These are phyloP conservation scores for Kodamaea jinghongensis DNA, from an alignment of 805 yeast species.

Conservation along the genomic window DNA sequence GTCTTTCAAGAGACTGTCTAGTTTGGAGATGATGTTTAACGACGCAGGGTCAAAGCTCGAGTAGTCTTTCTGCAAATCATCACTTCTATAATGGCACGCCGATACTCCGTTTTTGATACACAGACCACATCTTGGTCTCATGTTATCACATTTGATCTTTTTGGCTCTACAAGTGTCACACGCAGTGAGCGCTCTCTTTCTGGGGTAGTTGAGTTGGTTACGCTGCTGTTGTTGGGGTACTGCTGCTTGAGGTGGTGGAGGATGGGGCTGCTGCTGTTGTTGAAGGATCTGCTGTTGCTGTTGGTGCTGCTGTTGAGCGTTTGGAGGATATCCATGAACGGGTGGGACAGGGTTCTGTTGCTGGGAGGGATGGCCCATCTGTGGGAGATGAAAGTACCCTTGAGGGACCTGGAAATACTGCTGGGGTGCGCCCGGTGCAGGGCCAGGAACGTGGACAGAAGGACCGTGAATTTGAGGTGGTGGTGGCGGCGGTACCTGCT, in stretches of 20 bases:
- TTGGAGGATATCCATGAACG: background rate
- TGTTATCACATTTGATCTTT: conserved; percentile 38
- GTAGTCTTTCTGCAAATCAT: conserved; percentile 21
- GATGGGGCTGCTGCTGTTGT: conserved; percentile 12
- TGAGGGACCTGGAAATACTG: conserved; percentile 2
- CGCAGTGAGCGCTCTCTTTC: conserved; percentile 37
- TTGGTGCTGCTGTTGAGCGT: conserved; percentile 9
- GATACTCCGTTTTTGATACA: conserved; percentile 27
- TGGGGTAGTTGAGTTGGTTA: background rate
- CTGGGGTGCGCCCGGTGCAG: background rate
- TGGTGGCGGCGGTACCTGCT: background rate
- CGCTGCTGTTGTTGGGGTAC: conserved; percentile 7
- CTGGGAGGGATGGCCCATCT: background rate
- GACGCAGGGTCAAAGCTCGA: conserved; percentile 27
- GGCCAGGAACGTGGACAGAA: background rate
- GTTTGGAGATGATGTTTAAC: conserved; percentile 24
- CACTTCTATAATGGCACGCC: conserved; percentile 30
- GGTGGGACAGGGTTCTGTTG: background rate
- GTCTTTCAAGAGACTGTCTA: conserved; percentile 28
- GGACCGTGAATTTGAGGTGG: background rate
- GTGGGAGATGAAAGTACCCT: conserved; percentile 4
- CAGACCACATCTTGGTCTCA: conserved; percentile 34
- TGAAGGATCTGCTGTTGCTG: conserved; percentile 8
- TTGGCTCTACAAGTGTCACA: conserved; percentile 37
- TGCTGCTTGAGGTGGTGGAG: conserved; percentile 8